Percentiles rank a stretch among this genome's conserved stretches.
phyloP scores from a whole-genome alignment of 225 moss, liverwort and hornwort genomes.

The Bryum argenteum region DNA sequence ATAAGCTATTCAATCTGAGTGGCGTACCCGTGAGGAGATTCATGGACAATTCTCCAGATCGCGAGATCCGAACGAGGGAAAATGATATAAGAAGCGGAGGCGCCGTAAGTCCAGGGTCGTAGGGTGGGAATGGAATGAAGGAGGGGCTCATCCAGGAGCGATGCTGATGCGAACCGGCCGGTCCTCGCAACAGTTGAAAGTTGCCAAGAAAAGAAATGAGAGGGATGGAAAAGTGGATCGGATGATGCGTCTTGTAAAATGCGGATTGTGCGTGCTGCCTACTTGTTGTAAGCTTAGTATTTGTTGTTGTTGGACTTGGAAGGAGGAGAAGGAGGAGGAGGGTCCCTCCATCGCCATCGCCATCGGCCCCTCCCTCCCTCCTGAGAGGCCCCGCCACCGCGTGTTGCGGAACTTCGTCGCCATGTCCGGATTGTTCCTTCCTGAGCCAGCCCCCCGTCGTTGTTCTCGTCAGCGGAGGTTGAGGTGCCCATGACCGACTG shows the following conservation, averaged over 20 bases:
- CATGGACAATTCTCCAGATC: too few species aligned
- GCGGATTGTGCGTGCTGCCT: neutral
- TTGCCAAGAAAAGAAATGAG: neutral
- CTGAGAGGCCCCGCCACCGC: neutral
- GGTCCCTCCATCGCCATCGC: slow-evolving; percentile 31
- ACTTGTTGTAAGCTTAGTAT: neutral
- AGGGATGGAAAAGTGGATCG: neutral
- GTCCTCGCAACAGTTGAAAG: neutral
- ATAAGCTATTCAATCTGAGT: too few species aligned
- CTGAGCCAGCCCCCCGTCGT: neutral
- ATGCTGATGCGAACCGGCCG: neutral
- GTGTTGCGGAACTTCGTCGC: neutral
- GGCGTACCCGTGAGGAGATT: too few species aligned
- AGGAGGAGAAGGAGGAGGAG: slow-evolving; percentile 1
- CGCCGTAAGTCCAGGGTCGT: neutral
- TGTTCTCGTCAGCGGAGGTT: too few species aligned
- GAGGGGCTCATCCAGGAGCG: neutral
- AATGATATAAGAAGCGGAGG: neutral
- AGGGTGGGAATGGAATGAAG: too few species aligned
- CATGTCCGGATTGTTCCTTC: neutral
- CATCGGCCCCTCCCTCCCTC: neutral
- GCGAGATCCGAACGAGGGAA: neutral
- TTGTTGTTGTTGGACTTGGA: neutral
- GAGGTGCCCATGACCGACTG: too few species aligned
- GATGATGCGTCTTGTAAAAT: slow-evolving; percentile 1